Conservation (phyloP, 106 monocot genomes). For the Dendrobium nobile region DNA sequence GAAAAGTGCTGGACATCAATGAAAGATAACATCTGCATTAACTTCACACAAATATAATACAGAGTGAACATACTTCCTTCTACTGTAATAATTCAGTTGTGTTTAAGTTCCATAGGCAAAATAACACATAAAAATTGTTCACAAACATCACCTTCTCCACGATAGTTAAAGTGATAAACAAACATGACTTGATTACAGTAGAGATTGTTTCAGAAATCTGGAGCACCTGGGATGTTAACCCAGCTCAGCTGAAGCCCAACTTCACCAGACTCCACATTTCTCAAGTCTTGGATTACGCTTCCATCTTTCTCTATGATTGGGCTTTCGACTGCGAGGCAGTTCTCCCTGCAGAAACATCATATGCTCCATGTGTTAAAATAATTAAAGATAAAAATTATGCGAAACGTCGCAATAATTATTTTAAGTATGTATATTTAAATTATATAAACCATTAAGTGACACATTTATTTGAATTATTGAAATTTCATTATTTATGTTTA, state of each 20-base stretch:
- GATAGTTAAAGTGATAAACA: not conserved
- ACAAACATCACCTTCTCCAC: too few species aligned
- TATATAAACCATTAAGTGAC: too few species aligned
- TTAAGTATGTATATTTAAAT: too few species aligned
- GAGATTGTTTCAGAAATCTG: not conserved
- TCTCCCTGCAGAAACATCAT: slow-evolving; percentile 7
- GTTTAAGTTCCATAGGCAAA: not conserved
- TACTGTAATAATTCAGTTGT: not conserved
- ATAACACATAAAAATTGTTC: not conserved
- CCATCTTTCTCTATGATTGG: slow-evolving; percentile 26
- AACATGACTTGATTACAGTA: not conserved
- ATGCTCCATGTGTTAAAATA: not conserved
- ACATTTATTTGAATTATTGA: too few species aligned
- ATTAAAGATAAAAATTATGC: too few species aligned
- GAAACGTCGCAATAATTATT: too few species aligned
- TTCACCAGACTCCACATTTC: slow-evolving; percentile 50
- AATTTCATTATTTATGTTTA: too few species aligned
- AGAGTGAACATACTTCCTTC: not conserved
- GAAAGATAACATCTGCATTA: not conserved
- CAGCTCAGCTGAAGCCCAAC: slow-evolving; percentile 45
- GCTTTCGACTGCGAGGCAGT: slow-evolving; percentile 39
- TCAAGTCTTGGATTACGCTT: slow-evolving; percentile 35
- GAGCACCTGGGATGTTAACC: slow-evolving; percentile 23
- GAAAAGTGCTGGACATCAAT: not conserved
- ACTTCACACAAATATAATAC: not conserved